Evolutionary conservation across 139 green algal genomes (phyloP), one percentile per base, ranked within the genome.

Genomic region (Nannochloris sp.): DNA sequence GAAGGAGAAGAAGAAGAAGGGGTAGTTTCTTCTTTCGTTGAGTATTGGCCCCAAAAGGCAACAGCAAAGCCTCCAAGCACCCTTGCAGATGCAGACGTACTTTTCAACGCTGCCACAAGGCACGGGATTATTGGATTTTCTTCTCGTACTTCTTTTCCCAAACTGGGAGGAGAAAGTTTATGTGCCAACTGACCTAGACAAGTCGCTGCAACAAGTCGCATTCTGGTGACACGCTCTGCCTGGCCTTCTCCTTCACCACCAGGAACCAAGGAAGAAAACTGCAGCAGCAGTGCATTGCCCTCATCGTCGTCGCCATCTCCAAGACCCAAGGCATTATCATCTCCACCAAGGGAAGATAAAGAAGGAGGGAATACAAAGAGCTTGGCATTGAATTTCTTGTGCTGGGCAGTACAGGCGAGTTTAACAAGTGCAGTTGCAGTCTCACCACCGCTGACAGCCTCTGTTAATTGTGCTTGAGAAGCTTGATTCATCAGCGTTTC

Each of bases 141-240:
- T 12, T 45, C 37, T 45, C 9, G 12, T 19, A 9, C 37, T 12
- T 45, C 37, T 45, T 45, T 9, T 45, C 9, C 37, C 12, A 45
- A 45, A 12, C 9, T 12, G 3, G 66, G 29, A 6, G 14, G 13
- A 3, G 33, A 27, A 25, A 12, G 12, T 44, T 64, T 48, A 19
- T 38, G 14, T 1, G 67, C 61, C 34, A 87, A 69, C 64, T 61
- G 47, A 6, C 75, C 80, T 36, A 87, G 48, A 6, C 73, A 83
- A n/a, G 63, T 30, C 2, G 75, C 72, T 6, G 73, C 68, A 10
- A 67, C 53, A 39, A 89, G 33, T 2, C 86, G 71, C 80, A 91
- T 86, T 34, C 64, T 65, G 4, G 80, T 65, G 7, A 72, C 74
- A 25, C 31, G 54, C 13, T 15, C 51, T 0, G 67, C 74, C 12